Evolutionary conservation across 2,329 filamentous ascomycete genomes (phyloP).

Genomic region (Fusarium equiseti): DNA sequence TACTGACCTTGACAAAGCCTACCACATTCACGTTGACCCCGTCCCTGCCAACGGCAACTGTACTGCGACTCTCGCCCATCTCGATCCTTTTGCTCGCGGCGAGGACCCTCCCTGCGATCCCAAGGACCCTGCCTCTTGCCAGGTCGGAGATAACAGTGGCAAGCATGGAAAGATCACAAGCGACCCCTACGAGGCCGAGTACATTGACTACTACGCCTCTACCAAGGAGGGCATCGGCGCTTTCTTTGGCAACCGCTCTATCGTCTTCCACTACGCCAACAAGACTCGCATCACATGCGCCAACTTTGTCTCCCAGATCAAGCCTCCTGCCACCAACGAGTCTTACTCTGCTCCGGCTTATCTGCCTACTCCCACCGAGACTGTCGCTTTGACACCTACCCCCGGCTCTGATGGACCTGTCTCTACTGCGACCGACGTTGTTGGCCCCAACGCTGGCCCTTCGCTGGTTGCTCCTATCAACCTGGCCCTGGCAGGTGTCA

Average conservation of each 20-base stretch:
- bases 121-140: slow-evolving; percentile 70
- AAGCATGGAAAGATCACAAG: slow-evolving; percentile 74
- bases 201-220: slow-evolving; percentile 69
- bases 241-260: slow-evolving; percentile 74
- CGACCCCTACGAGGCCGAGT: slow-evolving; percentile 63
- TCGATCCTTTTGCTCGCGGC: slow-evolving; percentile 77
- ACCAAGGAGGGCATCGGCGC: slow-evolving; percentile 62
- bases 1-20: slow-evolving; percentile 60
- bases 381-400: slow-evolving; percentile 28
- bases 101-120: slow-evolving; percentile 72
- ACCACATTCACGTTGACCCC: slow-evolving; percentile 77
- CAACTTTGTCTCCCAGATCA: slow-evolving; percentile 62
- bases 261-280: slow-evolving; percentile 74
- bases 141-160: slow-evolving; percentile 81
- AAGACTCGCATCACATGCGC: slow-evolving; percentile 74
- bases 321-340: slow-evolving; percentile 21
- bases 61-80: slow-evolving; percentile 73
- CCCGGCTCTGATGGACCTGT: slow-evolving; percentile 15
- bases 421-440: slow-evolving; percentile 24
- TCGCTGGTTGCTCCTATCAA: slow-evolving; percentile 25
- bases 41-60: slow-evolving; percentile 78
- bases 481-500: slow-evolving; percentile 28
- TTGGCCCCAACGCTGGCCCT: slow-evolving; percentile 33
- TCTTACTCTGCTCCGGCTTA: slow-evolving; percentile 36
- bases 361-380: slow-evolving; percentile 40